phyloP scores from a whole-genome alignment of 768 basidiomycete genomes.

The Termitomyces sp. region DNA sequence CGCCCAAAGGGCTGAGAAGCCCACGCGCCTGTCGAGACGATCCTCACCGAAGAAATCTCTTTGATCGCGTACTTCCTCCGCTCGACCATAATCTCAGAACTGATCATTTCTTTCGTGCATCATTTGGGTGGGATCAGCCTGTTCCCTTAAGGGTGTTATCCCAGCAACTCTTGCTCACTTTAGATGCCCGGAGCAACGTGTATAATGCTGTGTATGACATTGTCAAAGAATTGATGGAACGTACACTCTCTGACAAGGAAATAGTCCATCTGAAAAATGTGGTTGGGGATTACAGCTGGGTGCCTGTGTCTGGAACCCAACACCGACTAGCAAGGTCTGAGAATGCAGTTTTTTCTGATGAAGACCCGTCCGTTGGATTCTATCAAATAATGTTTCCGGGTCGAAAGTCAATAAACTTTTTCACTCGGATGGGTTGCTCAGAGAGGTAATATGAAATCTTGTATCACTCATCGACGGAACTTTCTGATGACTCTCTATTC shows the following conservation, averaged over 20 bases:
- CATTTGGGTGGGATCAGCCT: slow-evolving; percentile 38
- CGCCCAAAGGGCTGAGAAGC: slow-evolving; percentile 26
- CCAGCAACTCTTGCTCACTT: slow-evolving; percentile 26
- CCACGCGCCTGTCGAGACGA: slow-evolving; percentile 27
- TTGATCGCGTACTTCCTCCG: slow-evolving; percentile 35
- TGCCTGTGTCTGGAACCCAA: slow-evolving; percentile 24
- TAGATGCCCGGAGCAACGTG: not conserved
- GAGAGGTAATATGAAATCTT: slow-evolving; percentile 25
- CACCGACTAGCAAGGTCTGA: slow-evolving; percentile 18
- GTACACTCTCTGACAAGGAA: slow-evolving; percentile 17
- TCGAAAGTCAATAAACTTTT: slow-evolving; percentile 15
- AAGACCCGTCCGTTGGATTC: slow-evolving; percentile 19
- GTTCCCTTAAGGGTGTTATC: slow-evolving; percentile 26
- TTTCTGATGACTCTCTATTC: not conserved
- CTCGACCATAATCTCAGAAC: slow-evolving; percentile 23
- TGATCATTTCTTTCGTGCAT: slow-evolving; percentile 23
- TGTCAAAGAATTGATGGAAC: slow-evolving; percentile 26
- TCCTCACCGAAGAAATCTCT: slow-evolving; percentile 25
- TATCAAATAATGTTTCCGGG: slow-evolving; percentile 21
- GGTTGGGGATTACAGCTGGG: slow-evolving; percentile 25
- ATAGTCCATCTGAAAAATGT: slow-evolving; percentile 13
- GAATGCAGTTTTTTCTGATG: slow-evolving; percentile 20
- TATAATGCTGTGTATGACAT: slow-evolving; percentile 18
- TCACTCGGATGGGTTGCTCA: slow-evolving; percentile 34
- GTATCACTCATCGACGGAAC: not conserved